phyloP scores from a whole-genome alignment of 805 yeast genomes.

The Saccharomycopsis schoenii region DNA sequence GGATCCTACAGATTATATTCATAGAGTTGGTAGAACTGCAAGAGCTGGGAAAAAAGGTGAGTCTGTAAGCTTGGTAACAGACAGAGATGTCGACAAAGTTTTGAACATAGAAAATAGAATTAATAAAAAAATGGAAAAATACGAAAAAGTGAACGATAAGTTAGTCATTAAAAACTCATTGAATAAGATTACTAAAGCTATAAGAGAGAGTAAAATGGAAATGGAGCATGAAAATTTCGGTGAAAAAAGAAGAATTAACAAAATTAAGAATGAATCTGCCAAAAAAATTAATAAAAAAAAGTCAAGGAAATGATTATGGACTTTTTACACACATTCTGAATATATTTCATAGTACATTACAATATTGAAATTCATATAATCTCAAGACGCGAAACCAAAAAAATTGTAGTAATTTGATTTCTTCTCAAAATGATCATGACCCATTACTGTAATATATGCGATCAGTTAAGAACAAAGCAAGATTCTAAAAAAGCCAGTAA shows the following conservation, averaged over 20 bases:
- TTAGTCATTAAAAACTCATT: slow-evolving; percentile 65
- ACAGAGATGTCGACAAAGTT: slow-evolving; percentile 72
- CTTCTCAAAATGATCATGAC: no score
- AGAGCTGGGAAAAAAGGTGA: slow-evolving; percentile 93
- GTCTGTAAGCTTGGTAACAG: slow-evolving; percentile 72
- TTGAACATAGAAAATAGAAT: slow-evolving; percentile 82
- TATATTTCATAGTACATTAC: no score
- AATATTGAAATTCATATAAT: no score
- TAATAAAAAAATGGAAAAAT: slow-evolving; percentile 67
- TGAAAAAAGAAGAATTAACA: slow-evolving; percentile 48
- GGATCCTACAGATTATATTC: slow-evolving; percentile 93
- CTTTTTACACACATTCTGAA: not conserved
- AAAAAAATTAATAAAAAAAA: not conserved
- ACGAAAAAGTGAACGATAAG: slow-evolving; percentile 63
- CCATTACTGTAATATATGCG: no score
- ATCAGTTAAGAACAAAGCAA: no score
- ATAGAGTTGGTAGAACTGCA: slow-evolving; percentile 97
- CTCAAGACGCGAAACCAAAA: no score
- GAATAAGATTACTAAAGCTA: slow-evolving; percentile 65
- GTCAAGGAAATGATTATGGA: not conserved
- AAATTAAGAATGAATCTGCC: slow-evolving; percentile 24
- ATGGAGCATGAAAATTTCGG: slow-evolving; percentile 92
- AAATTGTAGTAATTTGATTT: no score
- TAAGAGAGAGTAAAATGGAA: slow-evolving; percentile 83
- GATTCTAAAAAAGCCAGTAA: no score